Conservation (phyloP, 1,284 basidiomycete genomes). For the Malassezia brasiliensis region DNA sequence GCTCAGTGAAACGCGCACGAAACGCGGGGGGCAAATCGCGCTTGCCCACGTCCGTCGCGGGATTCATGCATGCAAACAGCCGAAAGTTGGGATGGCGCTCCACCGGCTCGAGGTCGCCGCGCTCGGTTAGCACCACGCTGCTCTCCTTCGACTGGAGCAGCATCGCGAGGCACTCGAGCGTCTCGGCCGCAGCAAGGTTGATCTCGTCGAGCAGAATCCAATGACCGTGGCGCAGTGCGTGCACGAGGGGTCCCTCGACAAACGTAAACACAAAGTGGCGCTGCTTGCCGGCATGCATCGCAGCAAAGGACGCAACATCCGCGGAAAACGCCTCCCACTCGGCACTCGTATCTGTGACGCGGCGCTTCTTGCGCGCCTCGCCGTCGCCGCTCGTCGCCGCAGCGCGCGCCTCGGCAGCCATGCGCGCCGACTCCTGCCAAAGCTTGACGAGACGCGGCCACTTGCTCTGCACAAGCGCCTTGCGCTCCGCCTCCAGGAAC, state of each 20-base stretch:
- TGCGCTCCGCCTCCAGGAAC: conserved; percentile 73
- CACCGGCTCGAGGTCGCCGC: conserved; percentile 81
- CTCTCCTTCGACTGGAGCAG: conserved; percentile 74
- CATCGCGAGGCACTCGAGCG: conserved; percentile 80
- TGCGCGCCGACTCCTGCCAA: conserved; percentile 68
- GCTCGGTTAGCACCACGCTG: conserved; percentile 85
- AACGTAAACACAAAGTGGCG: conserved; percentile 62
- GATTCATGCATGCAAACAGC: conserved; percentile 98
- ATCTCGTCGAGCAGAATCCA: conserved; percentile 97
- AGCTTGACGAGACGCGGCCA: conserved; percentile 76
- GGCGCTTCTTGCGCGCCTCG: conserved; percentile 17
- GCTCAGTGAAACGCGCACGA: conserved; percentile 84
- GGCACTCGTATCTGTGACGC: not conserved
- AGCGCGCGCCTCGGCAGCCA: conserved; percentile 43
- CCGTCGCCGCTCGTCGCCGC: conserved; percentile 22
- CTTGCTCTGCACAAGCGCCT: conserved; percentile 68
- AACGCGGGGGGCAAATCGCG: conserved; percentile 87
- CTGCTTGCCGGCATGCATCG: conserved; percentile 32
- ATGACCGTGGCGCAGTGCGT: conserved; percentile 75
- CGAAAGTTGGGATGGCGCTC: conserved; percentile 89
- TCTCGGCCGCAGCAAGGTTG: conserved; percentile 88
- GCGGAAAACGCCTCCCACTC: conserved; percentile 55
- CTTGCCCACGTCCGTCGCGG: conserved; percentile 96
- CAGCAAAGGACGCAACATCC: conserved; percentile 68
- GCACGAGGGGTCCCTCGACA: conserved; percentile 90